These are phyloP conservation scores for Sphaerobolus stellatus DNA, from an alignment of 1,284 basidiomycete species.

Conservation along the genomic window DNA sequence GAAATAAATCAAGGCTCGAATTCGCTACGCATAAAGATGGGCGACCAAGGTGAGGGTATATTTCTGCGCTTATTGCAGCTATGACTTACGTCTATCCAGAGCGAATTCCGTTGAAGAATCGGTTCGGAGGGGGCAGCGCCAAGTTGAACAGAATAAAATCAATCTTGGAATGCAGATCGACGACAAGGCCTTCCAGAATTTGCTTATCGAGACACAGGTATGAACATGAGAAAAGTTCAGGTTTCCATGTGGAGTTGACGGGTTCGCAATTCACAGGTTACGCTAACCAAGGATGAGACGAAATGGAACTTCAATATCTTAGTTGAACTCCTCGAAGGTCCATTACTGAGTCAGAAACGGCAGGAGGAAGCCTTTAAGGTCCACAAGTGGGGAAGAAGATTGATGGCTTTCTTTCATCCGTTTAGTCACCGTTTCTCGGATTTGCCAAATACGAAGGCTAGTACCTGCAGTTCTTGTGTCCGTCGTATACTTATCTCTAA, in stretches of 20 bases:
- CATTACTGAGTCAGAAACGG: constrained; percentile 87
- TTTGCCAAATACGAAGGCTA: constrained; percentile 70
- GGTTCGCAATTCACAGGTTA: constrained; percentile 59
- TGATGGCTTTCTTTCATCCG: constrained; percentile 94
- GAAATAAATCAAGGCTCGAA: constrained; percentile 71
- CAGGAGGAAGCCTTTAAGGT: constrained; percentile 94
- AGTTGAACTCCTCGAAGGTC: constrained; percentile 89
- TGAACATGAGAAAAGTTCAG: constrained; percentile 13
- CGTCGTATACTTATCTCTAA: constrained; percentile 4
- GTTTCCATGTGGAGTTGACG: constrained; percentile 9
- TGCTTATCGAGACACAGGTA: constrained; percentile 83
- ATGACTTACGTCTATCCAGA: constrained; percentile 38
- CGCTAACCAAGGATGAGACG: constrained; percentile 83
- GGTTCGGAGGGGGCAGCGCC: constrained; percentile 82
- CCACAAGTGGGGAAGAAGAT: constrained; percentile 81
- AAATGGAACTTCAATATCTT: constrained; percentile 94
- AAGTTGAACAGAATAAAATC: constrained; percentile 87
- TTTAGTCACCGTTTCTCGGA: constrained; percentile 84
- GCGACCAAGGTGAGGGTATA: constrained; percentile 53
- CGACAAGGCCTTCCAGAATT: constrained; percentile 83
- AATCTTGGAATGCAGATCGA: constrained; percentile 92
- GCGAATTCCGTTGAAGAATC: constrained; percentile 87
- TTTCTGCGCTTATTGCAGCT: not conserved
- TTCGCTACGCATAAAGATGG: constrained; percentile 50
- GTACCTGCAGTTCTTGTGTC: constrained; percentile 16